Percentiles rank a stretch among this genome's conserved stretches.
Evolutionary conservation across 306 rosid species (phyloP).

Genomic region (Ceratonia siliqua): DNA sequence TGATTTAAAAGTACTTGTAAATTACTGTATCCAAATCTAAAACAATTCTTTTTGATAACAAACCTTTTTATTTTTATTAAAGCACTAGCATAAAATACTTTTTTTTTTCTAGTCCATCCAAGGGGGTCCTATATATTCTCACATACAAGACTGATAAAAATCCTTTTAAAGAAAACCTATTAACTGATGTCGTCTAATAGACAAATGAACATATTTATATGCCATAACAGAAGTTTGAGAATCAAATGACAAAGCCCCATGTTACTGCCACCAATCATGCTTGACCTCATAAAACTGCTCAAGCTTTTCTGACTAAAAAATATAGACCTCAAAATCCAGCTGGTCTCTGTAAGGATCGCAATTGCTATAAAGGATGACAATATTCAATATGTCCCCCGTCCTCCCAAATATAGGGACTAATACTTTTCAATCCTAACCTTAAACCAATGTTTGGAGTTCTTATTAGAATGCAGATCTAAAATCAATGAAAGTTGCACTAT

Average conservation of each 20-base stretch:
- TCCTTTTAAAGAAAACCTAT: background rate
- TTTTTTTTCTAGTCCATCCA: no score
- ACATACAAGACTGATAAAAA: constrained; percentile 8
- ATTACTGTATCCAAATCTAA: no score
- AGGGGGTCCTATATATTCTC: no score
- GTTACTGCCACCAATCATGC: constrained; percentile 38
- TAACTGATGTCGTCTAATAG: constrained; percentile 35
- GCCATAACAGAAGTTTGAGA: constrained; percentile 38
- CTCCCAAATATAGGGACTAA: constrained; percentile 48
- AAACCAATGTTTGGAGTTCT: constrained; percentile 44
- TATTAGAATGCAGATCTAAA: constrained; percentile 38
- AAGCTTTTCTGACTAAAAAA: constrained; percentile 39
- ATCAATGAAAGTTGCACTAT: constrained; percentile 74
- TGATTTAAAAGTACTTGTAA: no score
- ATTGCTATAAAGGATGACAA: constrained; percentile 42
- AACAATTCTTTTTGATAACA: no score
- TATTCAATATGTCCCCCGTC: constrained; percentile 46
- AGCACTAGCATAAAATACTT: no score
- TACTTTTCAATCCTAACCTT: constrained; percentile 58
- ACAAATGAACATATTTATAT: constrained; percentile 34
- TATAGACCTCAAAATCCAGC: constrained; percentile 25
- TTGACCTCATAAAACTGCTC: constrained; percentile 38
- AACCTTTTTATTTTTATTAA: no score
- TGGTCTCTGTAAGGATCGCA: constrained; percentile 25
- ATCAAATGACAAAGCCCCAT: constrained; percentile 24